These are phyloP conservation scores for Knufia petricola DNA, from an alignment of 2,329 filamentous ascomycete species.

Conservation along the genomic window DNA sequence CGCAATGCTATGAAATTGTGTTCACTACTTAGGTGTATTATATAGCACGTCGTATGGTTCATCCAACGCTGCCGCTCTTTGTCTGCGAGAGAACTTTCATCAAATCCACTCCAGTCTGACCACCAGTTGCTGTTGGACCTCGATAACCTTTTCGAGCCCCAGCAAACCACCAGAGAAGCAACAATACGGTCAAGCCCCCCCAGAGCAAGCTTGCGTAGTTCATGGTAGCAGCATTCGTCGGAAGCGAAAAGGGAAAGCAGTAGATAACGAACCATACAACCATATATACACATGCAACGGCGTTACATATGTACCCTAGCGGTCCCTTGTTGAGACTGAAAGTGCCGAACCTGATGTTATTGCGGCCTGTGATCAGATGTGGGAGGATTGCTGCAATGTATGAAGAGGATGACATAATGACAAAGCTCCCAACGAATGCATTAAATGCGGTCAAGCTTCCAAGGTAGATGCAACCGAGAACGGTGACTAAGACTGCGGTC, in stretches of 20 bases:
- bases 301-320: conserved; percentile 43
- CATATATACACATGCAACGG: conserved; percentile 44
- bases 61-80: too few relatives aligned
- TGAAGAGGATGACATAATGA: conserved; percentile 47
- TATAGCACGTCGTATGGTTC: too few relatives aligned
- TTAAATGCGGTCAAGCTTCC: conserved; percentile 38
- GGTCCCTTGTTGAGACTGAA: conserved; percentile 43
- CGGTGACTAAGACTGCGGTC: conserved; percentile 41
- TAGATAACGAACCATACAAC: conserved; percentile 48
- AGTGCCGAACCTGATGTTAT: conserved; percentile 41
- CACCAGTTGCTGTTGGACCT: neutral
- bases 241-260: conserved; percentile 46
- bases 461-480: conserved; percentile 44
- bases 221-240: conserved; percentile 40
- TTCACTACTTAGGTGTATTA: too few relatives aligned
- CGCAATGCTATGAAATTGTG: too few relatives aligned
- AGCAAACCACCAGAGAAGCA: conserved; percentile 35
- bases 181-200: conserved; percentile 42
- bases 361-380: conserved; percentile 43
- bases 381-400: conserved; percentile 45
- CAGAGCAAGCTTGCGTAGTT: conserved; percentile 47
- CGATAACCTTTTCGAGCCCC: conserved; percentile 13
- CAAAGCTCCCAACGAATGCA: conserved; percentile 49
- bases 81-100: neutral
- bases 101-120: neutral